These are phyloP conservation scores for Mycena rosella DNA, from an alignment of 768 basidiomycete genomes.

Conservation along the genomic window DNA sequence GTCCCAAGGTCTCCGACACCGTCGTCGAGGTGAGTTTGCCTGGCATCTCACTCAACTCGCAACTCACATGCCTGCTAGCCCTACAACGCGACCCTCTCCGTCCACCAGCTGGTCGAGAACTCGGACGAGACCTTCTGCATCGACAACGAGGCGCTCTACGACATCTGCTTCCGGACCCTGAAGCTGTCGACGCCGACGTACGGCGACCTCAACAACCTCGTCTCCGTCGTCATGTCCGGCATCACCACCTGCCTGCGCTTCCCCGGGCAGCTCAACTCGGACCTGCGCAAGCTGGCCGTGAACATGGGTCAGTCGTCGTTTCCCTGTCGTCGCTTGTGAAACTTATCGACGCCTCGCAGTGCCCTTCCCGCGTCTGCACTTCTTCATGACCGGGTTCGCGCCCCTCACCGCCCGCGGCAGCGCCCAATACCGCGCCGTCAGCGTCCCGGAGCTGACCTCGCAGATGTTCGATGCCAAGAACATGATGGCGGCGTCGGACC, in stretches of 20 bases:
- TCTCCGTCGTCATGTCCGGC: slow-evolving; percentile 98
- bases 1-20: slow-evolving; percentile 98
- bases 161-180: slow-evolving; percentile 98
- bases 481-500: slow-evolving; percentile 99
- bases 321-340: not conserved
- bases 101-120: slow-evolving; percentile 99
- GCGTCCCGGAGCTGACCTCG: slow-evolving; percentile 96
- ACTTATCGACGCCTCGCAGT: slow-evolving; percentile 59
- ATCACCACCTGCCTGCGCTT: slow-evolving; percentile 99
- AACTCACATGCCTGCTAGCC: slow-evolving; percentile 62
- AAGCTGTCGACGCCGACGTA: slow-evolving; percentile 97
- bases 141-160: slow-evolving; percentile 99
- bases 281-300: slow-evolving; percentile 97
- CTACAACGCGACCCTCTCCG: slow-evolving; percentile 98
- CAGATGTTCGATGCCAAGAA: slow-evolving; percentile 99
- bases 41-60: not conserved
- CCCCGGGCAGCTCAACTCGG: slow-evolving; percentile 99
- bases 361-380: slow-evolving; percentile 99
- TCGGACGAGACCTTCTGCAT: slow-evolving; percentile 99
- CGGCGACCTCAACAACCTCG: slow-evolving; percentile 97
- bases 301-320: slow-evolving; percentile 91
- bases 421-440: slow-evolving; percentile 96
- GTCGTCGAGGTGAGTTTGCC: slow-evolving; percentile 87
- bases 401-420: slow-evolving; percentile 95
- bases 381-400: slow-evolving; percentile 98